phyloP scores from a whole-genome alignment of 1,284 basidiomycete species.

The Ustilago lituana region DNA sequence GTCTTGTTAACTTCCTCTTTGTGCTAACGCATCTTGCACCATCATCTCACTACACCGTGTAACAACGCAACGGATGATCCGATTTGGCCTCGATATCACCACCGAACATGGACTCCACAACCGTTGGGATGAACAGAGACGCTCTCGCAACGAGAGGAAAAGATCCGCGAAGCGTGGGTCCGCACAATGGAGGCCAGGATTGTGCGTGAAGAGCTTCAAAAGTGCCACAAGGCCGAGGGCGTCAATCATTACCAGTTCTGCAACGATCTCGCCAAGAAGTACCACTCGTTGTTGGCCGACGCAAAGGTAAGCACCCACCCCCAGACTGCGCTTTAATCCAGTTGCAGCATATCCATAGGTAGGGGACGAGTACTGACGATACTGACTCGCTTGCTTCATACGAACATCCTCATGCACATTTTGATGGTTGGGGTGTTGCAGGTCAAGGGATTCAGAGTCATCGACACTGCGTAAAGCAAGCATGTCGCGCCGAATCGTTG shows the following conservation, averaged over 20 bases:
- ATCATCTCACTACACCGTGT: too few species aligned
- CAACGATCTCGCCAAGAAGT: constrained; percentile 84
- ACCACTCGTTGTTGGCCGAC: constrained; percentile 81
- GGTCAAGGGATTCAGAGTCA: constrained; percentile 56
- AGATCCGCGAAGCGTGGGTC: constrained; percentile 91
- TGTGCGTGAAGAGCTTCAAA: constrained; percentile 86
- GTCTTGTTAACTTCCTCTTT: too few species aligned
- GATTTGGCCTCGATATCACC: too few species aligned
- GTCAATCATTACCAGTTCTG: constrained; percentile 76
- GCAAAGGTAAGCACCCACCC: constrained; percentile 77
- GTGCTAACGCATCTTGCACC: too few species aligned
- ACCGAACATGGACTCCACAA: too few species aligned
- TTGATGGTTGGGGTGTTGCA: neutral
- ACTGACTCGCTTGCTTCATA: too few species aligned
- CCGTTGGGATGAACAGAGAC: too few species aligned
- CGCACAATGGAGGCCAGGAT: constrained; percentile 91
- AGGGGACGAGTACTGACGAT: too few species aligned
- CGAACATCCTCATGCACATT: too few species aligned
- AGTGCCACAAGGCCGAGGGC: constrained; percentile 90
- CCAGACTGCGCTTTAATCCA: neutral
- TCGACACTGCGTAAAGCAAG: constrained; percentile 47
- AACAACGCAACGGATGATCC: too few species aligned
- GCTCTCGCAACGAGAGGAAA: constrained; percentile 75
- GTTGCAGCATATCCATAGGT: too few species aligned
- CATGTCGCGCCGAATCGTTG: neutral